These are phyloP conservation scores for Psophocarpus tetragonolobus DNA, from an alignment of 306 rosid species.

Conservation along the genomic window DNA sequence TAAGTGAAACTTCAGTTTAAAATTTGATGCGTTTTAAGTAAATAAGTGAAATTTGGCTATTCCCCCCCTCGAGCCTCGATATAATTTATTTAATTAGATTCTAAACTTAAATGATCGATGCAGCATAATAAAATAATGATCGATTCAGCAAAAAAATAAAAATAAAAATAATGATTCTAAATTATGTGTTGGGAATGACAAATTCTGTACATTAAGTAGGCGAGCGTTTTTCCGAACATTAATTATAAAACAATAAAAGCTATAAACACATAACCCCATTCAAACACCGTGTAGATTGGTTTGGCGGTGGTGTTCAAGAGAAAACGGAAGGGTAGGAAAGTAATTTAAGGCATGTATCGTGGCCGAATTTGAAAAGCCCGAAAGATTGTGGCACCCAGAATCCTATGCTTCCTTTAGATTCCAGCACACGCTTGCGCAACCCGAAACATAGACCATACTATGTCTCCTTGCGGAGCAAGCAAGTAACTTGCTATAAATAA, in stretches of 20 bases:
- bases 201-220: not conserved
- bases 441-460: not conserved
- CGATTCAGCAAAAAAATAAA: too few relatives aligned
- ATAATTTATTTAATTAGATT: too few relatives aligned
- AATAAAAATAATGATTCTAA: too few relatives aligned
- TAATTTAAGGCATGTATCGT: not conserved
- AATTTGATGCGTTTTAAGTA: too few relatives aligned
- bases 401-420: slow-evolving; percentile 27
- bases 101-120: too few relatives aligned
- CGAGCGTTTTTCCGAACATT: not conserved
- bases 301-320: slow-evolving; percentile 12
- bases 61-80: too few relatives aligned
- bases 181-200: too few relatives aligned
- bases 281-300: not conserved
- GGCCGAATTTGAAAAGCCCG: too few relatives aligned
- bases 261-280: not conserved
- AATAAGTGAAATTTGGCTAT: too few relatives aligned
- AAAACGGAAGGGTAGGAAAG: not conserved
- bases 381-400: not conserved
- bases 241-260: not conserved
- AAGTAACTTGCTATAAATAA: slow-evolving; percentile 31
- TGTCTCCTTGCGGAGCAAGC: slow-evolving; percentile 36
- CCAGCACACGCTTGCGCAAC: slow-evolving; percentile 32
- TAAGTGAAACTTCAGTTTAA: too few relatives aligned
- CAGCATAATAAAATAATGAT: too few relatives aligned